Conservation (phyloP, 2,329 filamentous ascomycete species). For the Cordyceps cicadae region DNA sequence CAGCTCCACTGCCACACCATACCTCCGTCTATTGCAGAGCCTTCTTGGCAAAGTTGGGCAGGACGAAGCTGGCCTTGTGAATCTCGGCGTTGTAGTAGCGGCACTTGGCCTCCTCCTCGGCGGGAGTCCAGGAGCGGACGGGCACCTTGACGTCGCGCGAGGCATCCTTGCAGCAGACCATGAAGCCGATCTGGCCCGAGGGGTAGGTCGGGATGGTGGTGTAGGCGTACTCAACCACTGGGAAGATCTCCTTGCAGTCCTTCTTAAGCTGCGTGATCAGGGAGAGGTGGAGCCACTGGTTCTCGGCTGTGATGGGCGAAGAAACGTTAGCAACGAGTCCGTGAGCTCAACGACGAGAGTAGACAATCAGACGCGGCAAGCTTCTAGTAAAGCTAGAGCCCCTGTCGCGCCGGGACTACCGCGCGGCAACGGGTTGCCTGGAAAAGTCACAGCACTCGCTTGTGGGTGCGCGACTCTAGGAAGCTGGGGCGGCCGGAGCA, state of each 20-base stretch:
- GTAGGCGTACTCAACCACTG: conserved; percentile 95
- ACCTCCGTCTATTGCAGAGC: conserved; percentile 43
- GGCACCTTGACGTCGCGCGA: conserved; percentile 77
- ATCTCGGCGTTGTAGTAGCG: conserved; percentile 97
- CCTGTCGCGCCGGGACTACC: conserved; percentile 29
- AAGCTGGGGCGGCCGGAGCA: background rate
- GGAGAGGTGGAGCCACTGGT: conserved; percentile 95
- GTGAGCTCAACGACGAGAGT: conserved; percentile 17
- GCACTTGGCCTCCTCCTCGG: conserved; percentile 90
- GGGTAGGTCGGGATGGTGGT: conserved; percentile 99
- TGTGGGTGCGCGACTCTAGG: conserved; percentile 7
- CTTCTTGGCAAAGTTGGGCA: conserved; percentile 90
- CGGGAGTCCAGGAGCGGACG: conserved; percentile 67
- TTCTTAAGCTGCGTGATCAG: conserved; percentile 95
- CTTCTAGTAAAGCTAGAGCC: conserved; percentile 14
- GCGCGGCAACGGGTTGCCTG: conserved; percentile 23
- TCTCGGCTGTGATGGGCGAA: conserved; percentile 62
- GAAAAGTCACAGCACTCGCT: conserved; percentile 32
- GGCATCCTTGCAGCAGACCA: conserved; percentile 97
- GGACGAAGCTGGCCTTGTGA: conserved; percentile 86
- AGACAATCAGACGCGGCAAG: conserved; percentile 10
- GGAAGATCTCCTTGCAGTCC: conserved; percentile 94
- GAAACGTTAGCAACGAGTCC: background rate
- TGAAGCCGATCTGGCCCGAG: conserved; percentile 98
- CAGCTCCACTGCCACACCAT: background rate